Percentiles rank a stretch among this genome's conserved stretches.
Evolutionary conservation across 805 yeast genomes (phyloP).

Genomic region (Hanseniaspora thailandica): DNA sequence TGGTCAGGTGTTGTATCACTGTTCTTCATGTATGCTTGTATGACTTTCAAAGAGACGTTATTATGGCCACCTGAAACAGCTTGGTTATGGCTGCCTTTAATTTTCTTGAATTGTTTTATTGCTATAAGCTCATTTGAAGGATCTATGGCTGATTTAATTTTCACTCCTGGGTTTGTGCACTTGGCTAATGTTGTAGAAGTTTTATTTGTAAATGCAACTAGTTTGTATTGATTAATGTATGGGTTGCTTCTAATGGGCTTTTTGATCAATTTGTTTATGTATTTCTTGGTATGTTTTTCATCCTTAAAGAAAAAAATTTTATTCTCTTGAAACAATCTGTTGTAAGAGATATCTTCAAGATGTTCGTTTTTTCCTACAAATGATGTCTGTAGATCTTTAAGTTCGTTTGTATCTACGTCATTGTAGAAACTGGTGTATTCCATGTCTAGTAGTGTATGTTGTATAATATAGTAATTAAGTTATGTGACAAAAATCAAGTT

Average conservation of each 20-base stretch:
- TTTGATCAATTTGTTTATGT: background rate
- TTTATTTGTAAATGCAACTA: background rate
- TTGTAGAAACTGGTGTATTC: conserved; percentile 2
- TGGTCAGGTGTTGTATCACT: background rate
- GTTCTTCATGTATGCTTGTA: conserved; percentile 22
- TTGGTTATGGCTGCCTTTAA: conserved; percentile 20
- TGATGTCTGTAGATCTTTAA: conserved; percentile 3
- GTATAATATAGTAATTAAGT: no score
- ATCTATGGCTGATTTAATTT: conserved; percentile 23
- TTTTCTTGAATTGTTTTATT: conserved; percentile 25
- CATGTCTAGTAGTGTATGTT: no score
- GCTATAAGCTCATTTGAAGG: conserved; percentile 20
- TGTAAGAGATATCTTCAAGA: conserved; percentile 3
- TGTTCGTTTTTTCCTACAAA: background rate
- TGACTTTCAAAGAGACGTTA: background rate
- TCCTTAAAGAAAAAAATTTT: conserved; percentile 1
- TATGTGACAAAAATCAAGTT: no score
- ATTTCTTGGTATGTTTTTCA: background rate
- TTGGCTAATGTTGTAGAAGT: conserved; percentile 7
- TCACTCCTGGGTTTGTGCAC: conserved; percentile 19
- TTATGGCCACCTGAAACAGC: conserved; percentile 25
- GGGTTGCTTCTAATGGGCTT: conserved; percentile 4
- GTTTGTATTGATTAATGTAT: conserved; percentile 14
- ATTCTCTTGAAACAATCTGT: conserved; percentile 9
- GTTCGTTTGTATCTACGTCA: background rate